Evolutionary conservation across 129 eudicot species (phyloP).

Genomic region (Lactuca saligna): DNA sequence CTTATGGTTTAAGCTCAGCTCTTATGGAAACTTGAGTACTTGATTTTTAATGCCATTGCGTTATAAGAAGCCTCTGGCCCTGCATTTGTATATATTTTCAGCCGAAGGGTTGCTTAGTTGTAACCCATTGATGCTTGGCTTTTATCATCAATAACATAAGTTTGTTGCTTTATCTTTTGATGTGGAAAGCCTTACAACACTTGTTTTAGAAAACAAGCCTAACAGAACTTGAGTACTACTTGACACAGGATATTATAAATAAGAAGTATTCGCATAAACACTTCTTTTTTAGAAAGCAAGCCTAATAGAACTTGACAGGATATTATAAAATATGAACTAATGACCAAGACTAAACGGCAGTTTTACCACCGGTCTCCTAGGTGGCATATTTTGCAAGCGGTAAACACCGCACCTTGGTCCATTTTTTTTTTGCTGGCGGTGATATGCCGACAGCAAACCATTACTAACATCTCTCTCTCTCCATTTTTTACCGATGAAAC

Average conservation of each 20-base stretch:
- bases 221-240: too few species aligned
- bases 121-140: conserved; percentile 20
- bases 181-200: not conserved
- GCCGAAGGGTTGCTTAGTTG: conserved; percentile 23
- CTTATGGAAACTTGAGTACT: conserved; percentile 4
- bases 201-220: not conserved
- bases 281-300: not conserved
- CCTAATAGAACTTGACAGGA: not conserved
- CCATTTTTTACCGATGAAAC: too few species aligned
- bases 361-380: too few species aligned
- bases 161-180: not conserved
- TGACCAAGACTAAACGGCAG: too few species aligned
- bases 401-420: too few species aligned
- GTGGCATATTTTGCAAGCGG: too few species aligned
- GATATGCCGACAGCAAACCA: too few species aligned
- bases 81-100: conserved; percentile 16
- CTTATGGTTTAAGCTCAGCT: conserved; percentile 13
- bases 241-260: too few species aligned
- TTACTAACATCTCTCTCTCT: too few species aligned
- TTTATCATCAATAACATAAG: conserved; percentile 26
- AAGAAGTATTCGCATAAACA: too few species aligned
- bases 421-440: too few species aligned
- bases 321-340: too few species aligned
- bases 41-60: conserved; percentile 15
- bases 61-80: conserved; percentile 16